Percentiles rank a stretch among this genome's conserved stretches.
phyloP scores from a whole-genome alignment of 164 flowering plant genomes.

The Dillenia suffruticosa region DNA sequence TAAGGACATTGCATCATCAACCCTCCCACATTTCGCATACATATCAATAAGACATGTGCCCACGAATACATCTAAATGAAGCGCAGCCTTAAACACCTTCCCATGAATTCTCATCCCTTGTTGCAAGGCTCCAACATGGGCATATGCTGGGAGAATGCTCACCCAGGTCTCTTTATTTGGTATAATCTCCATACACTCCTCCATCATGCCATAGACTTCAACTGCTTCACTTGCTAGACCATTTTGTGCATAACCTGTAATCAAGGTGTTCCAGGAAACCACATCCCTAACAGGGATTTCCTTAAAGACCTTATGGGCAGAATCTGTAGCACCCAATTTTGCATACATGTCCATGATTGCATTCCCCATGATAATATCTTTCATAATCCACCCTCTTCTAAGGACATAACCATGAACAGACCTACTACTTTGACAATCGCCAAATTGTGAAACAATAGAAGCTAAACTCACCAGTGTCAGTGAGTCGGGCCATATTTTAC shows the following conservation, averaged over 20 bases:
- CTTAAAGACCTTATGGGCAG: conserved; percentile 42
- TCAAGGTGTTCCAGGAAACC: conserved; percentile 71
- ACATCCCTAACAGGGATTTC: conserved; percentile 44
- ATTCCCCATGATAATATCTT: conserved; percentile 45
- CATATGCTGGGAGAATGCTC: conserved; percentile 56
- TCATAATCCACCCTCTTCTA: conserved; percentile 40
- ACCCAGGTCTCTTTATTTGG: conserved; percentile 65
- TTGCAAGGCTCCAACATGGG: conserved; percentile 58
- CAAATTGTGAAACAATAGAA: conserved; percentile 45
- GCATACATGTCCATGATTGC: conserved; percentile 75
- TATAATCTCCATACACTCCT: conserved; percentile 22
- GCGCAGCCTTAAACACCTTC: conserved; percentile 26
- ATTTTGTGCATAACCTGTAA: conserved; percentile 64
- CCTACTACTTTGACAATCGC: conserved; percentile 28
- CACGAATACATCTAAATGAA: conserved; percentile 47
- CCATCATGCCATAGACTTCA: conserved; percentile 37
- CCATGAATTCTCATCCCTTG: conserved; percentile 56
- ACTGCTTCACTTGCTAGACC: conserved; percentile 63
- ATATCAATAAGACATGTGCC: conserved; percentile 61
- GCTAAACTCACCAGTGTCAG: conserved; percentile 65
- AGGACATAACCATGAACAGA: conserved; percentile 42
- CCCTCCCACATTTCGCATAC: conserved; percentile 69
- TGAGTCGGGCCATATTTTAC: conserved; percentile 41
- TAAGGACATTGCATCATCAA: conserved; percentile 42
- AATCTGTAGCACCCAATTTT: conserved; percentile 43